Evolutionary conservation across 176 grass and related monocot species (phyloP).

Genomic region (Rhynchospora pubera): DNA sequence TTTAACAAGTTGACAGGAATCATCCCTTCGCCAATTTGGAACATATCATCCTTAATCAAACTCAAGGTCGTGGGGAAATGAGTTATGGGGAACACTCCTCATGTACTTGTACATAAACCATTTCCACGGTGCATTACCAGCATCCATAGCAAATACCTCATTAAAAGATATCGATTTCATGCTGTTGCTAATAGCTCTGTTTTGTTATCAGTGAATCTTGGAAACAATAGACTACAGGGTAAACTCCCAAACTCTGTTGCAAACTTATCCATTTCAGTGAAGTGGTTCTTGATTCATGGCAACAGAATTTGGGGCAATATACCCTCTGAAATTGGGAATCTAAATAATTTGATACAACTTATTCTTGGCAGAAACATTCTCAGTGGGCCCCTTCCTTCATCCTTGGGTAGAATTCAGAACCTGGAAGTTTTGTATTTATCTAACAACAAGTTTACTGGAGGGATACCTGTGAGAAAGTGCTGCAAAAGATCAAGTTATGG

Average conservation of each 20-base stretch:
- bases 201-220: constrained; percentile 1
- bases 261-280: constrained; percentile 21
- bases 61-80: not conserved
- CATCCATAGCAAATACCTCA: constrained; percentile 26
- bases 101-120: not conserved
- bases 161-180: not conserved
- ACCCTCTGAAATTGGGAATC: constrained; percentile 9
- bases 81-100: not conserved
- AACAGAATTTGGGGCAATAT: constrained; percentile 21
- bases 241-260: constrained; percentile 15
- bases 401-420: constrained; percentile 15
- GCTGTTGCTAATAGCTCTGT: constrained; percentile 24
- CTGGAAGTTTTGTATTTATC: not conserved
- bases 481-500: no score
- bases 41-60: not conserved
- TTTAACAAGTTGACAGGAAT: constrained; percentile 2
- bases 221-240: not conserved
- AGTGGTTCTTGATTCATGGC: not conserved
- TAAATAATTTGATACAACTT: not conserved
- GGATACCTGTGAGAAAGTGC: no score
- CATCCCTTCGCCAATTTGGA: constrained; percentile 23
- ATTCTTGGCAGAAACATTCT: not conserved
- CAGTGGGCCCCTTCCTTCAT: constrained; percentile 21
- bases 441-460: not conserved
- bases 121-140: constrained; percentile 22